Evolutionary conservation across 495 filamentous ascomycete species (phyloP).

Genomic region (Penicillium waksmanii): DNA sequence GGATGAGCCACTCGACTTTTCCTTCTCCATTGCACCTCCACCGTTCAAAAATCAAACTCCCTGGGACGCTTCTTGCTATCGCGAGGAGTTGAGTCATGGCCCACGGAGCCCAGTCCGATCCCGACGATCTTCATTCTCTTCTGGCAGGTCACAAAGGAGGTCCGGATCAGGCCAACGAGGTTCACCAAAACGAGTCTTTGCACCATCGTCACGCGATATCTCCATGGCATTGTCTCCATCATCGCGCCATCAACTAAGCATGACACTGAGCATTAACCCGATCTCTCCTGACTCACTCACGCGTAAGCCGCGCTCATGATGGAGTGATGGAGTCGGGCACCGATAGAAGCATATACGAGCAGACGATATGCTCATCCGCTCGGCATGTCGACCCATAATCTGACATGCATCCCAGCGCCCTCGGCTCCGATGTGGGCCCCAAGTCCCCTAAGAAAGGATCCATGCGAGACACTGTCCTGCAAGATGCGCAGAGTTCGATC

Average conservation of each 20-base stretch:
- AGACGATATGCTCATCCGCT: not conserved
- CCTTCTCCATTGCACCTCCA: conserved; percentile 12
- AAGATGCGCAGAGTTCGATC: not conserved
- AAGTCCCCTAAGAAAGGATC: not conserved
- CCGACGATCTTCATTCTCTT: conserved; percentile 29
- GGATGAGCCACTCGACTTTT: conserved; percentile 1
- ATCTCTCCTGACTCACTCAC: conserved; percentile 24
- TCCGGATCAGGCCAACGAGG: conserved; percentile 14
- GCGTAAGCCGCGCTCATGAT: conserved; percentile 24
- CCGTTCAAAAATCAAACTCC: conserved; percentile 11
- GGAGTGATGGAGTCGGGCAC: not conserved
- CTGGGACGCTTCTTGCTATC: conserved; percentile 24
- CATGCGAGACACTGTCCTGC: not conserved
- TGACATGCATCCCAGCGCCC: not conserved
- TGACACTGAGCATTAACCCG: conserved; percentile 31
- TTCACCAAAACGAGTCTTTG: conserved; percentile 24
- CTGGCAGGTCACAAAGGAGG: conserved; percentile 12
- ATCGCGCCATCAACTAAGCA: conserved; percentile 33
- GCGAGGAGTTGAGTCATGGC: conserved; percentile 10
- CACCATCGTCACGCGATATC: conserved; percentile 23
- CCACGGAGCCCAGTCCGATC: conserved; percentile 22
- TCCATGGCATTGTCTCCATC: conserved; percentile 36
- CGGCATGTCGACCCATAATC: not conserved
- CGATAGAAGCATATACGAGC: not conserved
- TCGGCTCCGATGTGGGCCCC: conserved; percentile 1